These are phyloP conservation scores for Dissophora globulifera DNA, from an alignment of 192 early-diverging fungal genomes.

Conservation along the genomic window DNA sequence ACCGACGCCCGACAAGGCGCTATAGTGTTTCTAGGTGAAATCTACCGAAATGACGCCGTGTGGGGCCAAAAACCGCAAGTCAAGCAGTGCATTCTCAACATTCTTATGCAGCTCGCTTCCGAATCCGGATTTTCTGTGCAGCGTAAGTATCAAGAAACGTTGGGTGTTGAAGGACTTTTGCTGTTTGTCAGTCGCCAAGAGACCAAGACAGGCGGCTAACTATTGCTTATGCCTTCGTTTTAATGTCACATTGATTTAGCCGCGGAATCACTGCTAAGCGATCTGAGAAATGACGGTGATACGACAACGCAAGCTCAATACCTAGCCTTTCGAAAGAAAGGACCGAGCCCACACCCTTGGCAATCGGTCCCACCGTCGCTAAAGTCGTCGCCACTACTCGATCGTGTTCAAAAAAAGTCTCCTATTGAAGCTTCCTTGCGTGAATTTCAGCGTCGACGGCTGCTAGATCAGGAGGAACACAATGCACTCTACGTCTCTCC, in stretches of 20 bases:
- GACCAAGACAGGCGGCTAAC: no score
- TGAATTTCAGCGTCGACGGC: neutral
- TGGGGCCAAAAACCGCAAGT: constrained; percentile 2
- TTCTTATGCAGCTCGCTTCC: neutral
- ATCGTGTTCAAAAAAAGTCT: constrained; percentile 1
- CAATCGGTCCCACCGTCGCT: neutral
- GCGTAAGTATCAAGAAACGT: neutral
- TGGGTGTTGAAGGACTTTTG: neutral
- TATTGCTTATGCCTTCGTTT: neutral
- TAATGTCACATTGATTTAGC: neutral
- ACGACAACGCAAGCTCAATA: neutral
- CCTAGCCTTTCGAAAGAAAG: neutral
- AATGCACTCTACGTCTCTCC: constrained; percentile 25
- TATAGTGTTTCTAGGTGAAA: constrained; percentile 7
- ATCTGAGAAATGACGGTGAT: neutral
- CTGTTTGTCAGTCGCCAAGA: no score
- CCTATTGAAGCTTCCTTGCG: neutral
- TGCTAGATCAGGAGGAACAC: neutral
- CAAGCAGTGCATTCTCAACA: constrained; percentile 13
- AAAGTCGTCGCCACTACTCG: neutral
- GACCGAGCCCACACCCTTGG: neutral
- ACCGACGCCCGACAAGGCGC: neutral
- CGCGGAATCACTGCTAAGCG: neutral
- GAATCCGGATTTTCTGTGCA: neutral
- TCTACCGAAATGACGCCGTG: neutral